A percentile compares a stretch with the other conserved stretches of the same genome.
These are phyloP conservation scores for Apiospora arundinis DNA, from an alignment of 2,329 filamentous ascomycete species.

Conservation along the genomic window DNA sequence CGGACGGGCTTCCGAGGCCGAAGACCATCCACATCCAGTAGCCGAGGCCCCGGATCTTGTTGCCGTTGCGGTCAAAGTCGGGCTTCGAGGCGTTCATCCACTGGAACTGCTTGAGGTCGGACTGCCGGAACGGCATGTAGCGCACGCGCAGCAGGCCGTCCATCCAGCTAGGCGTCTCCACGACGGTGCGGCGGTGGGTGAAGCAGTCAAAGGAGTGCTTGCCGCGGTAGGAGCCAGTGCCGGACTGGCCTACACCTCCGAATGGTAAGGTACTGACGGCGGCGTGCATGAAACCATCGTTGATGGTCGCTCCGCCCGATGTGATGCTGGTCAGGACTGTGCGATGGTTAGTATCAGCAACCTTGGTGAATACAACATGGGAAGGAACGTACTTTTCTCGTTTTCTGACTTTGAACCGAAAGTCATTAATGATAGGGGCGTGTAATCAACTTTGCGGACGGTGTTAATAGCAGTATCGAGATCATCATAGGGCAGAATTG, in stretches of 20 bases:
- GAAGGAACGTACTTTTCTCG: conserved; percentile 64
- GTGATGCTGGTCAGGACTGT: conserved; percentile 66
- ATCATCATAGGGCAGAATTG: conserved; percentile 77
- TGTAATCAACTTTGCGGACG: conserved; percentile 81
- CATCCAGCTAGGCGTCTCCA: conserved; percentile 70
- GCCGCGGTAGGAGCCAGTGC: conserved; percentile 79
- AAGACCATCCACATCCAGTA: conserved; percentile 62
- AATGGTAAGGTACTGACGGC: conserved; percentile 76
- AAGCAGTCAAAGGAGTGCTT: conserved; percentile 71
- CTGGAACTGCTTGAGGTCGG: conserved; percentile 52
- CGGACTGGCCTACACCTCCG: conserved; percentile 82
- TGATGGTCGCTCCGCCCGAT: conserved; percentile 72
- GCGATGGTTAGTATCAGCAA: conserved; percentile 10
- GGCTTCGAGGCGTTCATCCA: conserved; percentile 53
- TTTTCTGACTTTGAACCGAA: conserved; percentile 85
- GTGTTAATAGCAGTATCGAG: conserved; percentile 86
- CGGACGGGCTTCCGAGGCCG: conserved; percentile 56
- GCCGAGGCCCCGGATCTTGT: conserved; percentile 53
- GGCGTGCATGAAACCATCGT: conserved; percentile 73
- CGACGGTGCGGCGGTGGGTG: conserved; percentile 56
- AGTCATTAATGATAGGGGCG: conserved; percentile 82
- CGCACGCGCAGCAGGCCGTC: conserved; percentile 71
- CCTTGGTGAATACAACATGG: not conserved
- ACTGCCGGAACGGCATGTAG: conserved; percentile 66
- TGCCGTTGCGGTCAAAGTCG: conserved; percentile 68